A percentile compares a stretch with the other conserved stretches of the same genome.
phyloP scores from a whole-genome alignment of 208 protist genomes.

The Strigomonas culicis region DNA sequence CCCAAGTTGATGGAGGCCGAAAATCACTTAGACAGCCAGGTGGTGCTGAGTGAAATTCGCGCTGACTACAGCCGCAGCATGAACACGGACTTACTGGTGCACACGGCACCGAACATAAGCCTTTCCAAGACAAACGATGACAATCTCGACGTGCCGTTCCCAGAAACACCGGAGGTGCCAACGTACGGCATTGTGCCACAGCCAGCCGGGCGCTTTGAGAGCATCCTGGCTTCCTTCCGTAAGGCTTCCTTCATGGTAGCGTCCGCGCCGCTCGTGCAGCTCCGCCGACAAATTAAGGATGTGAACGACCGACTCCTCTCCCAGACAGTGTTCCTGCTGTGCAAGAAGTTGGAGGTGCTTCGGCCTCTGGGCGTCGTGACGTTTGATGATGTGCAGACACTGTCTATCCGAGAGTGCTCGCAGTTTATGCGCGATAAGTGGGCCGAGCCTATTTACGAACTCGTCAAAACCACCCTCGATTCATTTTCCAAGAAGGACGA shows the following conservation, averaged over 20 bases:
- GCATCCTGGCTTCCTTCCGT: slow-evolving; percentile 45
- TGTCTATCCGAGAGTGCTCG: slow-evolving; percentile 59
- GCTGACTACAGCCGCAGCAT: slow-evolving; percentile 87
- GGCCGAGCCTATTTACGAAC: slow-evolving; percentile 47
- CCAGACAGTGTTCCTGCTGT: slow-evolving; percentile 71
- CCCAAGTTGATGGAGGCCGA: slow-evolving; percentile 70
- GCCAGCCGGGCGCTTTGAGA: slow-evolving; percentile 36
- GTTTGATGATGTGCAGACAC: slow-evolving; percentile 88
- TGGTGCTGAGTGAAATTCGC: slow-evolving; percentile 73
- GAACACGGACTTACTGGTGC: slow-evolving; percentile 79
- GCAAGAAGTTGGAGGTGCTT: slow-evolving; percentile 32
- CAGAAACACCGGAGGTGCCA: slow-evolving; percentile 12
- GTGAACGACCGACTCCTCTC: slow-evolving; percentile 70
- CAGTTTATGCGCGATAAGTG: slow-evolving; percentile 76
- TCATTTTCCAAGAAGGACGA: slow-evolving; percentile 22
- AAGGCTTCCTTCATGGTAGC: slow-evolving; percentile 51
- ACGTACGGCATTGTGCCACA: slow-evolving; percentile 46
- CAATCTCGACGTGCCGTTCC: background rate
- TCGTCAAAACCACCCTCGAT: slow-evolving; percentile 41
- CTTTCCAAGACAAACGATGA: slow-evolving; percentile 39
- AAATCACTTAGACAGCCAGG: slow-evolving; percentile 58
- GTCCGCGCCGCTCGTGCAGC: slow-evolving; percentile 36
- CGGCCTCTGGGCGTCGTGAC: slow-evolving; percentile 70
- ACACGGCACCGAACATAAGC: slow-evolving; percentile 46
- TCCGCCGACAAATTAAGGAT: slow-evolving; percentile 65